Conservation (phyloP, 345 rosid genomes). For the Ceriops decandra region DNA sequence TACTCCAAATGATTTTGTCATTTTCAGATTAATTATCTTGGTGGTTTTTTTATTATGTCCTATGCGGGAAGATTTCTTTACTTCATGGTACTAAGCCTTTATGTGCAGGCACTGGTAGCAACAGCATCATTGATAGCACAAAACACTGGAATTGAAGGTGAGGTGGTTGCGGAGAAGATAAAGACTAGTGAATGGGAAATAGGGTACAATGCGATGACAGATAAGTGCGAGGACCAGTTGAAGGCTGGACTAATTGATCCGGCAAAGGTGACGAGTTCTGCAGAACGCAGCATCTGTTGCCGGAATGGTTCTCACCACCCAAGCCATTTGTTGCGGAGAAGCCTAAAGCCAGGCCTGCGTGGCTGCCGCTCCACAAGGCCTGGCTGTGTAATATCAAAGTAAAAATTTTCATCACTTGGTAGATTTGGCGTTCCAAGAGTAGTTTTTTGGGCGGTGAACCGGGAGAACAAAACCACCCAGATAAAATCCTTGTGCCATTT, state of each 20-base stretch:
- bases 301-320: slow-evolving; percentile 96
- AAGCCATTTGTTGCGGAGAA: slow-evolving; percentile 96
- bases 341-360: slow-evolving; percentile 54
- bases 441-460: slow-evolving; percentile 6
- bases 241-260: slow-evolving; percentile 95
- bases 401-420: background rate
- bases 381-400: slow-evolving; percentile 35
- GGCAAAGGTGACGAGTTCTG: slow-evolving; percentile 86
- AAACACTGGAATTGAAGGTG: slow-evolving; percentile 94
- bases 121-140: slow-evolving; percentile 92
- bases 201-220: slow-evolving; percentile 94
- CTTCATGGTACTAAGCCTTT: background rate
- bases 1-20: no score
- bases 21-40: background rate
- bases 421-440: slow-evolving; percentile 9
- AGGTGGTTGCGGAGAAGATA: slow-evolving; percentile 87
- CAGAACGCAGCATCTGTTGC: slow-evolving; percentile 97
- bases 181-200: slow-evolving; percentile 77
- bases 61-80: background rate
- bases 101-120: slow-evolving; percentile 66
- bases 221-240: slow-evolving; percentile 76
- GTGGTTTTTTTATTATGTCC: background rate
- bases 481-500: no score
- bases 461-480: background rate
- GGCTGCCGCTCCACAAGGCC: slow-evolving; percentile 60